Conservation (phyloP, 441 rosid genomes). For the Gossypium gossypioides region DNA sequence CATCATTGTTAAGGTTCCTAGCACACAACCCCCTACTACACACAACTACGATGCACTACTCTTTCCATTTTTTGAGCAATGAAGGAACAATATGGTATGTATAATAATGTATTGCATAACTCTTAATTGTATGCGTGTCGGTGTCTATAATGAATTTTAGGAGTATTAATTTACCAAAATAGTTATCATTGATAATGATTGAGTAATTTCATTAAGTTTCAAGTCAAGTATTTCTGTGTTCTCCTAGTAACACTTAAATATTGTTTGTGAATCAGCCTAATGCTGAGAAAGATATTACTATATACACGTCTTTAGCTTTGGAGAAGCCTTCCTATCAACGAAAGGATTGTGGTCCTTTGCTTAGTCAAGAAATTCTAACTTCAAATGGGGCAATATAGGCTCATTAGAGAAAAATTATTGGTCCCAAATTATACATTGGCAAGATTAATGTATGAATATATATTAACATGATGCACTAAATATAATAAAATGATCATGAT, state of each 20-base stretch:
- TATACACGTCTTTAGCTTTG: slow-evolving; percentile 33
- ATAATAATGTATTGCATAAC: background rate
- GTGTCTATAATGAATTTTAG: too few relatives aligned
- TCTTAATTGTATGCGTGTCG: background rate
- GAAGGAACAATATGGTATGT: slow-evolving; percentile 31
- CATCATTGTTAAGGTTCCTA: background rate
- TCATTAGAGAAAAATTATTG: slow-evolving; percentile 37
- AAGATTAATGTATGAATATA: slow-evolving; percentile 32
- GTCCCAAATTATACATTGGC: slow-evolving; percentile 40
- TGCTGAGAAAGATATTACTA: slow-evolving; percentile 31
- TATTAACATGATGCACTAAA: background rate
- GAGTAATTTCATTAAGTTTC: background rate
- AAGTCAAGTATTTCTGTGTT: slow-evolving; percentile 30
- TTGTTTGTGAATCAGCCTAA: slow-evolving; percentile 24
- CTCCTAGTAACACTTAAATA: slow-evolving; percentile 32
- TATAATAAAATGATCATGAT: background rate
- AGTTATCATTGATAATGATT: background rate
- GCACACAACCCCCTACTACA: background rate
- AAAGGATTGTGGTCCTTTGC: slow-evolving; percentile 33
- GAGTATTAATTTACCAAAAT: too few relatives aligned
- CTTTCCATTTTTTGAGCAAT: slow-evolving; percentile 32
- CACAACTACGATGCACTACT: slow-evolving; percentile 29
- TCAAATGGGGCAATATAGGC: slow-evolving; percentile 39
- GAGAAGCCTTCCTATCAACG: slow-evolving; percentile 46
- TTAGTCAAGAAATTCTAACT: slow-evolving; percentile 41